Evolutionary conservation across 768 basidiomycete genomes (phyloP).

Genomic region (Scleroderma bovista): DNA sequence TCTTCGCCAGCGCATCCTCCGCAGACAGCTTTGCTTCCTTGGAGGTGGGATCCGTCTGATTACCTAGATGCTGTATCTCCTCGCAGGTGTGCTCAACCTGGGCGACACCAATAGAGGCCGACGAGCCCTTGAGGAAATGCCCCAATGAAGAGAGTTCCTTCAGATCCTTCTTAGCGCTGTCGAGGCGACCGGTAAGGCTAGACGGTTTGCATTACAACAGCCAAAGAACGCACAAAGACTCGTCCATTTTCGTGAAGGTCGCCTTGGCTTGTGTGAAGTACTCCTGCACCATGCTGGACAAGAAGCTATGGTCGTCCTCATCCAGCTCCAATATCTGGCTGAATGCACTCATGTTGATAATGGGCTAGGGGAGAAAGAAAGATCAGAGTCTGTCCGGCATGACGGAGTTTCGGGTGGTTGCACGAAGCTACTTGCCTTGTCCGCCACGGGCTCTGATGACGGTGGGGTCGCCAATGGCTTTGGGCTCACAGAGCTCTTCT

Average conservation of each 20-base stretch:
- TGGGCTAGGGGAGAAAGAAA: constrained; percentile 5
- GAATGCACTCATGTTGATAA: constrained; percentile 80
- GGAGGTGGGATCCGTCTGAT: constrained; percentile 42
- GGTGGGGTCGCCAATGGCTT: constrained; percentile 8
- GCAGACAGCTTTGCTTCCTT: constrained; percentile 32
- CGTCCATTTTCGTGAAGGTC: constrained; percentile 78
- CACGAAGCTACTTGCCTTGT: constrained; percentile 23
- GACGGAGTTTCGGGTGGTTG: no score
- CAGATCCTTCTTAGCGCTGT: constrained; percentile 57
- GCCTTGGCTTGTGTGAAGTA: constrained; percentile 76
- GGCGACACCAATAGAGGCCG: constrained; percentile 83
- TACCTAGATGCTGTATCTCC: constrained; percentile 85
- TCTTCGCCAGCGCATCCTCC: constrained; percentile 52
- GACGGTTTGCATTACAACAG: constrained; percentile 1
- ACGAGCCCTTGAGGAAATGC: constrained; percentile 97
- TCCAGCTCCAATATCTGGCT: constrained; percentile 88
- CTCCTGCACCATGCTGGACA: constrained; percentile 66
- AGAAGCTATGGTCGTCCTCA: constrained; percentile 75
- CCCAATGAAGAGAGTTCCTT: constrained; percentile 65
- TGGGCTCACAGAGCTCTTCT: constrained; percentile 16
- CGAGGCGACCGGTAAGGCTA: constrained; percentile 9
- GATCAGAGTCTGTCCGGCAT: constrained; percentile 7
- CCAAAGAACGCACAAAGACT: constrained; percentile 58
- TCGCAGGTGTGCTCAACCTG: constrained; percentile 85
- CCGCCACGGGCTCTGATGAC: constrained; percentile 11